Evolutionary conservation across 306 rosid species (phyloP), one percentile per base, ranked within the genome.

Genomic region (Malus sieversii): DNA sequence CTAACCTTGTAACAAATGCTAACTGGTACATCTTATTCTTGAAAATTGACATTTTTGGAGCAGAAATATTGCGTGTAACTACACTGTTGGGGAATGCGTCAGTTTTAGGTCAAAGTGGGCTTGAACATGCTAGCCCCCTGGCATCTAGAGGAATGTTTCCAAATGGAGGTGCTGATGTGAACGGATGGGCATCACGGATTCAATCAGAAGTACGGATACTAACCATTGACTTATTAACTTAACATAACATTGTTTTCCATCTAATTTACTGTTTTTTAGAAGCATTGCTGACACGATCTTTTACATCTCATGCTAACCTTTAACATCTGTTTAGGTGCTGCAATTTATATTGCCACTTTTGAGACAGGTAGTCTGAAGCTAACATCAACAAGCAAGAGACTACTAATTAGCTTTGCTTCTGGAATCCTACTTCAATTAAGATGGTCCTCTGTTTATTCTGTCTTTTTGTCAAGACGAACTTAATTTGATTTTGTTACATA

Each of bases 171-270:
- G 91, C 91, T 48, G 89, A 96, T 85, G 71, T 83, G 87, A 88
- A 88, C 20, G 96, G 96, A 89, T 96, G 99, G 98, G 85, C 97
- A 79, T 90, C 99, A 83, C 89, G 93, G 85, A 92, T 92, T 88
- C 96, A 89, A 96, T 92, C 97, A 92, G 99, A 96, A 90, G 99
- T 96, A 96, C 81, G 98, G 99, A 90, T 89, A 96, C 98, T 96
- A 92, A 96, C 99, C 92, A 89, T 96, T 96, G 92, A 96, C 99
- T 96, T 96, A 96, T 96, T 96, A 96, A 96, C 99, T 96, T 96
- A 96, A 96, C 99, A 92, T 92, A 85, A 92, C 98, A 85, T 90
- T 90, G 72, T 87, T 90, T 86, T 86, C 89, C 88, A 77, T 96
- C 98, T 86, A 90, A 89, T 92, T 88, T 82, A 77, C 89, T 92